These are phyloP conservation scores for Phytophthora megakarya DNA, from an alignment of 352 stramenopile species.

Conservation along the genomic window DNA sequence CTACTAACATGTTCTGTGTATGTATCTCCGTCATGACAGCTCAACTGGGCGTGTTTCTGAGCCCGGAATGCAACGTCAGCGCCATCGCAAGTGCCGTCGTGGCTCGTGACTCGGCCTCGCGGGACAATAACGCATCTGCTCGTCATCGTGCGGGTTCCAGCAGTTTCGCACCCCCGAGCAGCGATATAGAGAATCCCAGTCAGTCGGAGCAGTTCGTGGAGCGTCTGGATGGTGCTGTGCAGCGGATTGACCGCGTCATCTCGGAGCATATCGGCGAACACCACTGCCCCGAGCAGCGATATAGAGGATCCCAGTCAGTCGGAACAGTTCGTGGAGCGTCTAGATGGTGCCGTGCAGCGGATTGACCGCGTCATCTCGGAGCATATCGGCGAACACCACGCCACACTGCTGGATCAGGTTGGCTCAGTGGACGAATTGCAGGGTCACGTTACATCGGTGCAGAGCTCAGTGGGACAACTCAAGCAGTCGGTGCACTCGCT, in stretches of 20 bases:
- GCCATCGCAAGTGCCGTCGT: conserved; percentile 81
- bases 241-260: conserved; percentile 79
- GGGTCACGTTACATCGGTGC: conserved; percentile 54
- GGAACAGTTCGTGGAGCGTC: conserved; percentile 74
- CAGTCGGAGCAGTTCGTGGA: conserved; percentile 81
- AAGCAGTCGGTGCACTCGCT: conserved; percentile 69
- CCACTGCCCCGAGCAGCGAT: conserved; percentile 18
- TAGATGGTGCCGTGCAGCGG: conserved; percentile 64
- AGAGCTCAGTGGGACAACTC: conserved; percentile 66
- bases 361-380: conserved; percentile 84
- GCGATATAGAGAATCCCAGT: conserved; percentile 38
- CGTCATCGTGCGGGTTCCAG: conserved; percentile 25
- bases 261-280: conserved; percentile 79
- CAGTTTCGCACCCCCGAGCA: conserved; percentile 12
- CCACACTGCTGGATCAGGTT: conserved; percentile 68
- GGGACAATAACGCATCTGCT: conserved; percentile 26
- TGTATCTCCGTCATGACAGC: conserved; percentile 34
- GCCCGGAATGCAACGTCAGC: conserved; percentile 73
- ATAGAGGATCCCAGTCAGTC: conserved; percentile 51
- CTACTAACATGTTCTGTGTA: conserved; percentile 8
- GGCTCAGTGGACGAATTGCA: conserved; percentile 82
- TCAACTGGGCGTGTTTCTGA: conserved; percentile 76
- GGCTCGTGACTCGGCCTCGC: conserved; percentile 58
- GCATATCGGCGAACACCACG: conserved; percentile 80
- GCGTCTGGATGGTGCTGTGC: conserved; percentile 64